A percentile compares a stretch with the other conserved stretches of the same genome.
Evolutionary conservation across 225 moss, liverwort and hornwort species (phyloP).

Genomic region (Thuidium tamariscinum): DNA sequence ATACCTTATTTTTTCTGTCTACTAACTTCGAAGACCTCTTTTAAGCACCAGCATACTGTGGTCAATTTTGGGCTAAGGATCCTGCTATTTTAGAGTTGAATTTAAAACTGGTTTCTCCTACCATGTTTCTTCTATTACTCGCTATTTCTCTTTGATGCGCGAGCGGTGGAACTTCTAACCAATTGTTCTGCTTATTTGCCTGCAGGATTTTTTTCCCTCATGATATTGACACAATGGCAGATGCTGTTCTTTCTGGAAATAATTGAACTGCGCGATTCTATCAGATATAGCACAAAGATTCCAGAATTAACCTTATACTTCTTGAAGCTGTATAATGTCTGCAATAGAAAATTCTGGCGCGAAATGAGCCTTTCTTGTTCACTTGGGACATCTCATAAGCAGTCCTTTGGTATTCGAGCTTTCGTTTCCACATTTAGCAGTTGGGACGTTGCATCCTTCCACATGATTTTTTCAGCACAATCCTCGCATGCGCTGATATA

Average conservation of each 20-base stretch:
- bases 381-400: background rate
- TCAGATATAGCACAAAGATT: background rate
- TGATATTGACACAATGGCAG: slow-evolving; percentile 78
- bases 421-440: background rate
- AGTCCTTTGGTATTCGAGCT: background rate
- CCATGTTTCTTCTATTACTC: background rate
- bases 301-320: background rate
- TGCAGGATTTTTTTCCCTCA: slow-evolving; percentile 89
- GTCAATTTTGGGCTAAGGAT: background rate
- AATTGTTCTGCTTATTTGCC: background rate
- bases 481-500: background rate
- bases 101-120: background rate
- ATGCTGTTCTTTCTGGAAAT: slow-evolving; percentile 36
- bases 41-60: background rate
- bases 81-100: background rate
- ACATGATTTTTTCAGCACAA: background rate
- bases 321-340: background rate
- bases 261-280: background rate
- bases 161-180: background rate
- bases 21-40: background rate
- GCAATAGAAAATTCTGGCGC: background rate
- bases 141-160: background rate
- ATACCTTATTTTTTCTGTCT: background rate
- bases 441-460: background rate
- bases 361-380: background rate